Evolutionary conservation across 2,329 filamentous ascomycete genomes (phyloP), one percentile per base, ranked within the genome.

Genomic region (Aspergillus hiratsukae): DNA sequence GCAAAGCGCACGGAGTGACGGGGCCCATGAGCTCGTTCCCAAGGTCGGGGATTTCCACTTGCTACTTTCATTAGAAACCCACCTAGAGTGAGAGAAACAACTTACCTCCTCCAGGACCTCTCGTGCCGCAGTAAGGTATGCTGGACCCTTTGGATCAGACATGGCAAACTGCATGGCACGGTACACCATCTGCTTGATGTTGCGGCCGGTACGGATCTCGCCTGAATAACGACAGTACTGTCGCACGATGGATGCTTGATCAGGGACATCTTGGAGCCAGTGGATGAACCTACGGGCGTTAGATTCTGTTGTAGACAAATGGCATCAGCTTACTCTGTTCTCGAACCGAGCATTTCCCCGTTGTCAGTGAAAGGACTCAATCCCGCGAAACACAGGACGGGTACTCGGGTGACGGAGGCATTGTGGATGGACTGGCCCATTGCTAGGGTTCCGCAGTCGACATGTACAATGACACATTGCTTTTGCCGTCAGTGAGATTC

Each of bases 181-280:
- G 68, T 90, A 90, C 54, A 95, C 88, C 76, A 94, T 86, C 74
- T 93, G 89, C 78, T 94, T 93, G 59, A 94, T 84, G 66, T 94
- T 95, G 64, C 82, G 81, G 9, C 89, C 89, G 4, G 87, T 87
- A 77, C 91, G 91, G 72, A 95, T 86, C 76, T 95, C 90, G 3
- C 80, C 89, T 0, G 85, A 78, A 67, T 92, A 96, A 21, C 90
- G 82, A 72, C 91, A 94, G 74, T 95, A 96, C 74, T 94, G 91
- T 0, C 83, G 78, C 1, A 95, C 77, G 60, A 96, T 90, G 58
- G 84, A 81, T 66, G 86, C 87, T 70, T 92, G 89, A 66, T 92
- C 88, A 0, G 87, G 88, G 4, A 90, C 85, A 70, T 92, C 87
- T 67, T 92, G 89, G 25, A 91, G 85, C 87, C 88, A 92, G 69